A percentile compares a stretch with the other conserved stretches of the same genome.
These are phyloP conservation scores for Pythium sp. DNA, from an alignment of 352 stramenopile species.

Conservation along the genomic window DNA sequence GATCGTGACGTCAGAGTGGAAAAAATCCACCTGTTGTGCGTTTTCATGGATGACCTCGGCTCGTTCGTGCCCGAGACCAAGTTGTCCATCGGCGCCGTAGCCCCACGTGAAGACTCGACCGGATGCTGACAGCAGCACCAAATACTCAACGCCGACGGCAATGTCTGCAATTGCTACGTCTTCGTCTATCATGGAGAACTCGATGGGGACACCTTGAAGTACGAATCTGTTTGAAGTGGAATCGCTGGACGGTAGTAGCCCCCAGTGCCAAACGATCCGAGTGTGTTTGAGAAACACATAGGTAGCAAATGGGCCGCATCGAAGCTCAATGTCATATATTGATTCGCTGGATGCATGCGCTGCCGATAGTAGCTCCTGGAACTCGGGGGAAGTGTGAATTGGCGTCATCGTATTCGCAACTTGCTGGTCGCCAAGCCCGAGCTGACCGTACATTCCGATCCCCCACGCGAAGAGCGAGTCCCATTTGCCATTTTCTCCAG, in stretches of 20 bases:
- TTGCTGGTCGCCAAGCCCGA: conserved; percentile 34
- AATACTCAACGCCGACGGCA: conserved; percentile 26
- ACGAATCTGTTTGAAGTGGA: conserved; percentile 9
- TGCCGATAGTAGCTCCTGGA: conserved; percentile 17
- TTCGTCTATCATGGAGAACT: conserved; percentile 19
- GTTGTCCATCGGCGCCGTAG: conserved; percentile 26
- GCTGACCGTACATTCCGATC: conserved; percentile 38
- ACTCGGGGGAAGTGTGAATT: conserved; percentile 14
- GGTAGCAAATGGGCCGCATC: conserved; percentile 35
- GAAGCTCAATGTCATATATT: conserved; percentile 12
- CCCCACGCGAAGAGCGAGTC: conserved; percentile 33
- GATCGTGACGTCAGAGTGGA: conserved; percentile 16
- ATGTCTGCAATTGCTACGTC: conserved; percentile 24
- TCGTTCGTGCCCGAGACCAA: conserved; percentile 29
- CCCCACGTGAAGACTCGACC: conserved; percentile 42
- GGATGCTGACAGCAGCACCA: conserved; percentile 25
- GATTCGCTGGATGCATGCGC: neutral
- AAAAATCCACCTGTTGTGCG: conserved; percentile 28
- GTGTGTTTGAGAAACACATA: conserved; percentile 23
- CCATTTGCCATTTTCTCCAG: neutral
- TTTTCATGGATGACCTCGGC: conserved; percentile 13
- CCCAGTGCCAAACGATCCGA: conserved; percentile 34
- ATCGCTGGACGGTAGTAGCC: conserved; percentile 21
- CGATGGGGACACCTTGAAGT: conserved; percentile 12
- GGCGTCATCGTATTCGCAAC: conserved; percentile 20